Percentiles rank a stretch among this genome's conserved stretches.
phyloP scores from a whole-genome alignment of 169 alveolate species.

The Babesia ovis region DNA sequence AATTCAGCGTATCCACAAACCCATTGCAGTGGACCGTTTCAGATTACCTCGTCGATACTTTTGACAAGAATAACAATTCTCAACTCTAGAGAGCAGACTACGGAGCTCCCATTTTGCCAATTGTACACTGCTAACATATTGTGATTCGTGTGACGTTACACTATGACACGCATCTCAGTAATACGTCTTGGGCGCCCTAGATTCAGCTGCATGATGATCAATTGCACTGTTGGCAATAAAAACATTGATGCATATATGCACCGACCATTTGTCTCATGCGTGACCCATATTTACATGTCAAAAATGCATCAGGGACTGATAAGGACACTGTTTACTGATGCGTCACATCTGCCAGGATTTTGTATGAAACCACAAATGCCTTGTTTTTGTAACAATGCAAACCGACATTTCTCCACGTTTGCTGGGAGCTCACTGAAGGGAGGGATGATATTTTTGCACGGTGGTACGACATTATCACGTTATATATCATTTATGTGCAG shows the following conservation, averaged over 20 bases:
- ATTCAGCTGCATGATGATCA: too few relatives aligned
- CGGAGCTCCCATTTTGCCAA: too few relatives aligned
- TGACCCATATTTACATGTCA: too few relatives aligned
- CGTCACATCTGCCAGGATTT: too few relatives aligned
- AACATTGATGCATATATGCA: too few relatives aligned
- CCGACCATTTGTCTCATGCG: too few relatives aligned
- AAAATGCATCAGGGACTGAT: too few relatives aligned
- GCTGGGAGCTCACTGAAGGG: constrained; percentile 53
- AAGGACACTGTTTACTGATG: too few relatives aligned
- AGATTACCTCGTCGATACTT: constrained; percentile 42
- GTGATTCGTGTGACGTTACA: neutral
- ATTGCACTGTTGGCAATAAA: too few relatives aligned
- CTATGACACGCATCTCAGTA: neutral
- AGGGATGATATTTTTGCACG: constrained; percentile 60
- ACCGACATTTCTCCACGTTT: constrained; percentile 38
- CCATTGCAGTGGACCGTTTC: constrained; percentile 55
- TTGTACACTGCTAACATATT: neutral
- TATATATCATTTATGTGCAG: neutral
- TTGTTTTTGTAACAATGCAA: too few relatives aligned
- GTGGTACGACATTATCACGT: constrained; percentile 11
- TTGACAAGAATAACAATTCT: neutral
- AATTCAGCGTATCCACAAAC: constrained; percentile 53
- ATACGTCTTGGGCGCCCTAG: neutral
- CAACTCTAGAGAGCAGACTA: too few relatives aligned
- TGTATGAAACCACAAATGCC: too few relatives aligned